phyloP scores from a whole-genome alignment of 202 grass and related monocot genomes.

The Elaeis oleifera region DNA sequence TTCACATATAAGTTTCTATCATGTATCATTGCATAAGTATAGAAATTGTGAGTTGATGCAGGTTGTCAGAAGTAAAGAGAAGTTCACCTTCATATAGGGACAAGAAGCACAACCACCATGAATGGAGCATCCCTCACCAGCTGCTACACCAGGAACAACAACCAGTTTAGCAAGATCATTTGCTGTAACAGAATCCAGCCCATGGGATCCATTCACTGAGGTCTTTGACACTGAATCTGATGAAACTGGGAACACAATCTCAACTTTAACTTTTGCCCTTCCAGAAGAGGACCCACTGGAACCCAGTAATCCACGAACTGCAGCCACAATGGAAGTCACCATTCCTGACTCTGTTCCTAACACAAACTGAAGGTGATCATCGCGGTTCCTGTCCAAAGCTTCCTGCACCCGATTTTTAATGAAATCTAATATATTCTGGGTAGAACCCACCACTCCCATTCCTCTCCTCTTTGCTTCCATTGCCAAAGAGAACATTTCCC shows the following conservation, averaged over 20 bases:
- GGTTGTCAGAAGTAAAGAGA: not conserved
- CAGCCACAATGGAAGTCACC: constrained; percentile 85
- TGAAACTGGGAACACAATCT: constrained; percentile 95
- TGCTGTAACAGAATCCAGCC: constrained; percentile 20
- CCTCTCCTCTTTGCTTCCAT: constrained; percentile 92
- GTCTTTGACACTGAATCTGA: constrained; percentile 69
- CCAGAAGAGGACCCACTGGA: constrained; percentile 30
- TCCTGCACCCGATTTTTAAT: constrained; percentile 58
- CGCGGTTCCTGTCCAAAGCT: constrained; percentile 66
- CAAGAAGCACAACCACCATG: constrained; percentile 92
- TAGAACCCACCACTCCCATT: constrained; percentile 95
- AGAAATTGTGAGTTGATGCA: no score
- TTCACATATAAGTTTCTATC: no score
- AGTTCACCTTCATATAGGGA: constrained; percentile 95
- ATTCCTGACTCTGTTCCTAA: constrained; percentile 97
- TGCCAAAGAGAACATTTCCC: constrained; percentile 97
- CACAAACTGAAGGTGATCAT: constrained; percentile 87
- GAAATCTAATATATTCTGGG: constrained; percentile 92
- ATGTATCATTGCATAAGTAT: no score
- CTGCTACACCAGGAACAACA: constrained; percentile 72
- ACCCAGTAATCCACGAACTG: constrained; percentile 51
- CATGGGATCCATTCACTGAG: constrained; percentile 37
- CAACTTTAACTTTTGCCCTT: constrained; percentile 58
- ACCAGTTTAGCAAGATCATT: constrained; percentile 41
- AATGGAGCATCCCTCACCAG: constrained; percentile 93